Evolutionary conservation across 805 yeast species (phyloP).

Genomic region (Pichia rugopelliculosa): DNA sequence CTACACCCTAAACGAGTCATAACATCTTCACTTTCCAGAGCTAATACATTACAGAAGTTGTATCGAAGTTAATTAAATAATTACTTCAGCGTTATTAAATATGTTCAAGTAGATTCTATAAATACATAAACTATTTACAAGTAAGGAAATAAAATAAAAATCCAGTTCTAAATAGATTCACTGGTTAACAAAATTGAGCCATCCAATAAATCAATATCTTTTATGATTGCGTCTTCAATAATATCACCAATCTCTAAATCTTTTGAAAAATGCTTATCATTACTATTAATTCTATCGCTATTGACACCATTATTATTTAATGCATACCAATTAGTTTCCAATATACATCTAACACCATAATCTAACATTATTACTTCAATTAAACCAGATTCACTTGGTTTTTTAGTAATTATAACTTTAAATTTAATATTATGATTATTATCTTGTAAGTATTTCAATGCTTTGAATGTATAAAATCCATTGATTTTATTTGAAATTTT

Average conservation of each 20-base stretch:
- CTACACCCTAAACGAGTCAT: too few species aligned
- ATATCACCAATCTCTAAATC: conserved; percentile 38
- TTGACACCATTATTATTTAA: conserved; percentile 14
- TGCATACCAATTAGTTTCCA: conserved; percentile 25
- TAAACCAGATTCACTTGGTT: conserved; percentile 33
- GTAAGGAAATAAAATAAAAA: conserved; percentile 31
- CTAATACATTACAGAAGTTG: too few species aligned
- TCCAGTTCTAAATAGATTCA: conserved; percentile 13
- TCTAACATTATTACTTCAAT: conserved; percentile 24
- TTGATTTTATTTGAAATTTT: conserved; percentile 18
- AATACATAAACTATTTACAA: conserved; percentile 40
- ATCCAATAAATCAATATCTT: conserved; percentile 37
- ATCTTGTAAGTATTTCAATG: conserved; percentile 19
- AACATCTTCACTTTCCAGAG: too few species aligned
- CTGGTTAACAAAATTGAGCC: conserved; percentile 32
- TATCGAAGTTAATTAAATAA: too few species aligned
- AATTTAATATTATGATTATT: conserved; percentile 27
- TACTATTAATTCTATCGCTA: neutral
- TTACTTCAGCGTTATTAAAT: too few species aligned
- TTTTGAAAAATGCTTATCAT: conserved; percentile 16
- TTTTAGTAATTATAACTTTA: conserved; percentile 36
- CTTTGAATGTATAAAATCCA: conserved; percentile 27
- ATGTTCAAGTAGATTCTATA: neutral
- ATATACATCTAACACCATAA: conserved; percentile 26
- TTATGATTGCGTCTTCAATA: conserved; percentile 32